Percentiles rank a stretch among this genome's conserved stretches.
Evolutionary conservation across 208 protist species (phyloP).

Genomic region (Kentomonas sorsogonicus): DNA sequence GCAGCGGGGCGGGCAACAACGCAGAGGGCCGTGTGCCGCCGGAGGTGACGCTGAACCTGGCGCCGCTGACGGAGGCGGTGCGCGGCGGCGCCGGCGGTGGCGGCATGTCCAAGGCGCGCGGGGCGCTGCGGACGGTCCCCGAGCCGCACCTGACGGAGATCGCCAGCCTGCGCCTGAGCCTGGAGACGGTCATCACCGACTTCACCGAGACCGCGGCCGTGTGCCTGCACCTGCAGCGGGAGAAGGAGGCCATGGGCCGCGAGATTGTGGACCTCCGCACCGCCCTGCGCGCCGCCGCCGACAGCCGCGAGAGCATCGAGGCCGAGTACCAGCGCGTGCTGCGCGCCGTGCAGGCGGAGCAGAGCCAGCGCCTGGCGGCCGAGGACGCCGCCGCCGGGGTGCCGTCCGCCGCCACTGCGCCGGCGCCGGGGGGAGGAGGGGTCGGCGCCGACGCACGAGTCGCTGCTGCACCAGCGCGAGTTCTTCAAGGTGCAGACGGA

Average conservation of each 20-base stretch:
- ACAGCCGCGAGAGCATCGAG: slow-evolving; percentile 16
- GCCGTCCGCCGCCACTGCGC: neutral
- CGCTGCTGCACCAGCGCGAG: slow-evolving; percentile 41
- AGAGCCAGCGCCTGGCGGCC: slow-evolving; percentile 18
- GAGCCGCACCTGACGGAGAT: slow-evolving; percentile 35
- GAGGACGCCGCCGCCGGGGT: slow-evolving; percentile 10
- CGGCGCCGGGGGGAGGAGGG: too few relatives aligned
- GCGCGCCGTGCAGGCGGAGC: slow-evolving; percentile 23
- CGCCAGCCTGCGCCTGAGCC: slow-evolving; percentile 30
- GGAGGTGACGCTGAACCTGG: too few relatives aligned
- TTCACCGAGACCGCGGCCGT: slow-evolving; percentile 27
- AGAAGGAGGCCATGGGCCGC: slow-evolving; percentile 27
- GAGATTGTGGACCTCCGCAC: slow-evolving; percentile 38
- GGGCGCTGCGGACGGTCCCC: too few relatives aligned
- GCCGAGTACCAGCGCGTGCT: slow-evolving; percentile 17
- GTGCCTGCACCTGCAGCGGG: slow-evolving; percentile 22
- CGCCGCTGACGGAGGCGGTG: too few relatives aligned
- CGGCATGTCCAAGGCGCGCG: too few relatives aligned
- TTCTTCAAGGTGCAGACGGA: slow-evolving; percentile 67
- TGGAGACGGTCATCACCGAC: slow-evolving; percentile 38
- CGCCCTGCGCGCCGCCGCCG: slow-evolving; percentile 20
- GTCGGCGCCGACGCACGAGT: slow-evolving; percentile 13
- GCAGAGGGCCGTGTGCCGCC: too few relatives aligned
- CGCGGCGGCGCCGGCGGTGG: too few relatives aligned
- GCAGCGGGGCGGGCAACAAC: too few relatives aligned